Conservation (phyloP, 192 early-diverging fungal genomes). For the Backusella luteola region DNA sequence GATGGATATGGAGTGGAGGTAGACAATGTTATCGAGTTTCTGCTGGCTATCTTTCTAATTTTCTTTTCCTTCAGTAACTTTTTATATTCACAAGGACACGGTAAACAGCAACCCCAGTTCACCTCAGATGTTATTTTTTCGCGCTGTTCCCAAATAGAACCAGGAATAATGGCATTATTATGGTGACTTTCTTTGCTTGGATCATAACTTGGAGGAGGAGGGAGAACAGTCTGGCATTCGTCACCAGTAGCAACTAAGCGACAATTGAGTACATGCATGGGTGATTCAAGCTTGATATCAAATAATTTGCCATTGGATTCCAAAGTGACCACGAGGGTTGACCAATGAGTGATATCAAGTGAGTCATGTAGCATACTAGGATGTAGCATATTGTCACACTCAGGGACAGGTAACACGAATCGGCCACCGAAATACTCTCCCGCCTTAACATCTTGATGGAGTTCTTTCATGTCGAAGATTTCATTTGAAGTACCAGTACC, state of each 20-base stretch:
- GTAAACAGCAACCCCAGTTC: slow-evolving; percentile 12
- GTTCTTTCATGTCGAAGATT: slow-evolving; percentile 17
- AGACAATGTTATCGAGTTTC: not conserved
- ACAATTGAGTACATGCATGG: slow-evolving; percentile 23
- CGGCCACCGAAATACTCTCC: slow-evolving; percentile 20
- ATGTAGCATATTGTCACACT: slow-evolving; percentile 17
- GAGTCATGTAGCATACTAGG: slow-evolving; percentile 14
- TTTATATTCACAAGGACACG: slow-evolving; percentile 24
- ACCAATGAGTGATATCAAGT: slow-evolving; percentile 24
- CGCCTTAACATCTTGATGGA: slow-evolving; percentile 15
- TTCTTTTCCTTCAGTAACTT: not conserved
- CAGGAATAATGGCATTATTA: not conserved
- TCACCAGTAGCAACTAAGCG: slow-evolving; percentile 24
- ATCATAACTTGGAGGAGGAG: slow-evolving; percentile 24
- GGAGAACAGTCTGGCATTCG: slow-evolving; percentile 21
- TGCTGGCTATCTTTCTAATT: not conserved
- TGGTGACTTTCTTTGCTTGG: not conserved
- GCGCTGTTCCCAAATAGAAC: slow-evolving; percentile 27
- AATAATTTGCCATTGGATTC: slow-evolving; percentile 8
- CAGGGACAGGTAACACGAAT: slow-evolving; percentile 33
- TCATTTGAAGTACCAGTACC: not conserved
- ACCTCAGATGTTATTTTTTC: slow-evolving; percentile 11
- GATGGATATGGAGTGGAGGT: not conserved
- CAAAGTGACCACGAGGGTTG: not conserved
- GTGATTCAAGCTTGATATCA: slow-evolving; percentile 20